phyloP scores from a whole-genome alignment of 2,329 filamentous ascomycete genomes.

The Cordyceps pruinosa region DNA sequence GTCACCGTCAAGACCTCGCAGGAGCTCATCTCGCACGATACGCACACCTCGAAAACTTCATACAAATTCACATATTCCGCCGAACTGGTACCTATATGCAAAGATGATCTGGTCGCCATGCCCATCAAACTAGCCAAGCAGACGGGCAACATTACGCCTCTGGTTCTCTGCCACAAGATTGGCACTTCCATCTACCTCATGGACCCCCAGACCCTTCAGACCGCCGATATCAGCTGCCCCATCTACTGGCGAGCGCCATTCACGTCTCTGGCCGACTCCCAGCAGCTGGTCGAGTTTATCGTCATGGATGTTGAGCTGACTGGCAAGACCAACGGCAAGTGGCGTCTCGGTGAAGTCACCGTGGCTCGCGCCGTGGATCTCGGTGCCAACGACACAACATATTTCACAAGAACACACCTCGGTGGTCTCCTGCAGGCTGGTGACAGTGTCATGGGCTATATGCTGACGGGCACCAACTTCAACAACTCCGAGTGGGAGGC shows the following conservation, averaged over 20 bases:
- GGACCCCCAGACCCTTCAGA: slow-evolving; percentile 87
- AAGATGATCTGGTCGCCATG: slow-evolving; percentile 91
- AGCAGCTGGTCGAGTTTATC: slow-evolving; percentile 84
- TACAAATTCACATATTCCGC: slow-evolving; percentile 94
- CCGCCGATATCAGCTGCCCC: slow-evolving; percentile 71
- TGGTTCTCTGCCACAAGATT: slow-evolving; percentile 79
- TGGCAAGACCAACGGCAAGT: slow-evolving; percentile 70
- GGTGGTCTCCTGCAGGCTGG: slow-evolving; percentile 79
- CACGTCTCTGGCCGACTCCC: slow-evolving; percentile 71
- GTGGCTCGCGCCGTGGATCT: slow-evolving; percentile 83
- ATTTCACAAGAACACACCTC: slow-evolving; percentile 85
- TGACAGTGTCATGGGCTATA: slow-evolving; percentile 92
- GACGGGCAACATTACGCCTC: slow-evolving; percentile 79
- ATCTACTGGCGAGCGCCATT: slow-evolving; percentile 93
- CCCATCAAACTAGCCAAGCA: slow-evolving; percentile 84
- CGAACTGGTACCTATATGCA: slow-evolving; percentile 89
- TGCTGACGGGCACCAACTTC: slow-evolving; percentile 82
- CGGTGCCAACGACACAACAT: slow-evolving; percentile 77
- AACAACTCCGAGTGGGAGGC: slow-evolving; percentile 83
- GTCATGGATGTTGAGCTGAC: slow-evolving; percentile 88
- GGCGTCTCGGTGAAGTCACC: slow-evolving; percentile 78
- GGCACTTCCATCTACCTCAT: slow-evolving; percentile 86
- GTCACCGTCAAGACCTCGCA: slow-evolving; percentile 68
- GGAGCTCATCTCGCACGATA: slow-evolving; percentile 88
- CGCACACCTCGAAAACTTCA: slow-evolving; percentile 81